These are phyloP conservation scores for Tulasnella sp. DNA, from an alignment of 768 basidiomycete genomes.

Conservation along the genomic window DNA sequence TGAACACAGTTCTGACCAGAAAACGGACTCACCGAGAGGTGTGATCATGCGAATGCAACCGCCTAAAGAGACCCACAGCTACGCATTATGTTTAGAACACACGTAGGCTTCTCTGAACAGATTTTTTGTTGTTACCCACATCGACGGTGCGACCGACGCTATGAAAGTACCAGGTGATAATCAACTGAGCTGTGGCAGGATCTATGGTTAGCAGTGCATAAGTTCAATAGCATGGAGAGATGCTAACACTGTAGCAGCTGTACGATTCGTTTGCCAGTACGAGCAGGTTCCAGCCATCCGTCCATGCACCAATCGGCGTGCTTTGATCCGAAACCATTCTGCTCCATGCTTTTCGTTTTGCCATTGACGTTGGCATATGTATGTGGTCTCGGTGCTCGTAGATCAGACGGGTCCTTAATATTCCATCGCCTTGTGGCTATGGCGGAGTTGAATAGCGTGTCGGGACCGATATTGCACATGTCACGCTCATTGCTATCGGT, in stretches of 20 bases:
- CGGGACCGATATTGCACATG: background rate
- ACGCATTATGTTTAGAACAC: background rate
- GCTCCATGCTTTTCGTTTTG: background rate
- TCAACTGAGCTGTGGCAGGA: background rate
- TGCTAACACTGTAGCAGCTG: constrained; percentile 5
- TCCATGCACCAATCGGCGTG: constrained; percentile 4
- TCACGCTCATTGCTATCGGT: background rate
- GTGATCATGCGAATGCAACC: background rate
- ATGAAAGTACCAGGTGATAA: constrained; percentile 11
- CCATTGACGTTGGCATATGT: background rate
- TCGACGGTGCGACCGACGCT: constrained; percentile 11
- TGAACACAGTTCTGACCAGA: background rate
- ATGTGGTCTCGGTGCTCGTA: background rate
- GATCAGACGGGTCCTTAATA: background rate
- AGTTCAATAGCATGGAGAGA: background rate
- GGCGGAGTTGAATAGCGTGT: constrained; percentile 7
- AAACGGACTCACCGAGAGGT: background rate
- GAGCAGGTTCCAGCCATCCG: background rate
- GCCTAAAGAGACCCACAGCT: constrained; percentile 10
- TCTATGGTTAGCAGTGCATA: background rate
- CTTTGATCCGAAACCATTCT: background rate
- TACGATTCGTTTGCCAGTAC: background rate
- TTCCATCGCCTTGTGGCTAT: background rate
- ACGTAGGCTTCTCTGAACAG: background rate
- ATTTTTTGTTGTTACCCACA: background rate